Evolutionary conservation across 192 early-diverging fungal genomes (phyloP), one percentile per base, ranked within the genome.

Genomic region (Coemansia sp.): DNA sequence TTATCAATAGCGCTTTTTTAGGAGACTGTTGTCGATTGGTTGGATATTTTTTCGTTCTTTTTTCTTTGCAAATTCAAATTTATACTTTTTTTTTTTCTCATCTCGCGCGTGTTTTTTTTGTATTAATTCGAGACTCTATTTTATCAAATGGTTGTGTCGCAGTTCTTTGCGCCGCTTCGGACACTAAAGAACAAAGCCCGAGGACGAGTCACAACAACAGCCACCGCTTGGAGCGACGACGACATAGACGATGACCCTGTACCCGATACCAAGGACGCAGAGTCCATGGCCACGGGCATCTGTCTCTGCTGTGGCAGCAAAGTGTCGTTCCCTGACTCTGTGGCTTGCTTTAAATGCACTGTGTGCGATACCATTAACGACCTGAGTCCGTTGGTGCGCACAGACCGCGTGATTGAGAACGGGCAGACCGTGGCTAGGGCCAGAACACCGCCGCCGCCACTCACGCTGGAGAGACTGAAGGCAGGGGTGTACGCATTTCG

Each of bases 351-450:
- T 73, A 85, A 90, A 40, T 97, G 95, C 78, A 93, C 94, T 8
- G 90, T 94, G 9, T 97, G 95, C 82, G 90, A 94, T 34, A 93
- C 93, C 0, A 85, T 93, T 59, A 93, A 93, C 70, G 89, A 93
- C 51, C 63, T 92, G 23, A 37, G 28, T 14, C 63, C 62, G 1
- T n/a, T 63, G 36, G 59, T 53, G 60, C 71, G 73, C 9, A 64
- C 66, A 3, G 73, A 74, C 33, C 66, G 63, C 34, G 35, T 51
- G 3, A 21, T 57, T 2, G 64, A 63, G 43, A 56, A 73, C 48
- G 67, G 71, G 2, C 51, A 62, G 46, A 24, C 50, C 13, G 57
- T 38, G 48, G 43, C 24, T 7, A 45, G 66, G 10, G 21, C 58
- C 9, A 58, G 74, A 14, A 39, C 51, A 14, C 70, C 71, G 40